Conservation (phyloP, 2,329 filamentous ascomycete genomes). For the Colletotrichum sp. region DNA sequence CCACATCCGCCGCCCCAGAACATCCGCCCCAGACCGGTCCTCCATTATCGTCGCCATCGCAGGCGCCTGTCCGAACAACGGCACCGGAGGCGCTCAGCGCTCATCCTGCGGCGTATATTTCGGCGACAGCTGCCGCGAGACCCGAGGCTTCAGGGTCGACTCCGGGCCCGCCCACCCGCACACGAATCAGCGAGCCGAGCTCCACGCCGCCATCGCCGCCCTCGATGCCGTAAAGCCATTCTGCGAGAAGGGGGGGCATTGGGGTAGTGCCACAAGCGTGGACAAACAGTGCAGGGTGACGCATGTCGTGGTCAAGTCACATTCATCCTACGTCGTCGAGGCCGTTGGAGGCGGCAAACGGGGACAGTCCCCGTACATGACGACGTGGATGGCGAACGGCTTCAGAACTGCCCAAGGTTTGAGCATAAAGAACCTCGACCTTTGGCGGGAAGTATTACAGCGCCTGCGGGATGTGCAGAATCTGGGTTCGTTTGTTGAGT, state of each 20-base stretch:
- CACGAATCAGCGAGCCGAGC: not conserved
- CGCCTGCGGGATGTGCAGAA: not conserved
- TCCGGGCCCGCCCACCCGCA: rapidly evolving
- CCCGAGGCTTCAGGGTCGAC: not conserved
- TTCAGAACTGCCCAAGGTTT: rapidly evolving
- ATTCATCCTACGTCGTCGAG: not conserved
- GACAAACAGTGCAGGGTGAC: not conserved
- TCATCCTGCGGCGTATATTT: not conserved
- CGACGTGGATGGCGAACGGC: not conserved
- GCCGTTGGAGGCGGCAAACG: not conserved
- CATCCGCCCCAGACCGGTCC: not conserved
- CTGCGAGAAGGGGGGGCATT: not conserved
- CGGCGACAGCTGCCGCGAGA: not conserved
- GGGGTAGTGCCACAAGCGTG: not conserved
- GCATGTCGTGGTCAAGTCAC: not conserved
- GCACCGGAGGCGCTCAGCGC: not conserved
- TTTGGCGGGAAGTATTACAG: not conserved
- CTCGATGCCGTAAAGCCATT: not conserved
- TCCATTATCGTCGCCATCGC: not conserved
- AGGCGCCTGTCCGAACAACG: not conserved
- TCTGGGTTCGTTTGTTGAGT: not conserved
- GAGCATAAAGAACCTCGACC: not conserved
- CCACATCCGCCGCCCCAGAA: not conserved
- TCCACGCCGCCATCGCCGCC: not conserved
- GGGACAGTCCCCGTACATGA: not conserved